These are phyloP conservation scores for Boletus rufocinnamomeus DNA, from an alignment of 768 basidiomycete genomes.

Conservation along the genomic window DNA sequence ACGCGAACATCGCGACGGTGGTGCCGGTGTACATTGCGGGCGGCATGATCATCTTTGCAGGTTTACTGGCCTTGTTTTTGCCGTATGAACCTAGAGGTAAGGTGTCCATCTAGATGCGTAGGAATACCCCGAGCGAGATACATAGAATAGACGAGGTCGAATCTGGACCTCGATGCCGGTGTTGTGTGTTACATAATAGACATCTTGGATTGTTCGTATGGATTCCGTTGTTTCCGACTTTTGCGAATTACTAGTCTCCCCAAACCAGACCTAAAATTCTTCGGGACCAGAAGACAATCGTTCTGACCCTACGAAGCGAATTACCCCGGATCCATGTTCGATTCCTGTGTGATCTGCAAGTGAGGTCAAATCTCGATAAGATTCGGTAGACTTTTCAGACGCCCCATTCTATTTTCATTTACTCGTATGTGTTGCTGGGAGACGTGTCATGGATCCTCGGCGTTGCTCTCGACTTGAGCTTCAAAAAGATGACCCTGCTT, in stretches of 20 bases:
- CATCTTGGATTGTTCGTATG: neutral
- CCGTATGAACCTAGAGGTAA: constrained; percentile 79
- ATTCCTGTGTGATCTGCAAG: neutral
- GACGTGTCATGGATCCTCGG: neutral
- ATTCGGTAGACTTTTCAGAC: neutral
- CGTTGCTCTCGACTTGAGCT: neutral
- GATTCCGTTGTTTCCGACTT: neutral
- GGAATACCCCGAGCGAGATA: neutral
- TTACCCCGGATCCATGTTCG: neutral
- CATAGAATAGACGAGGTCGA: neutral
- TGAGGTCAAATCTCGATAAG: neutral
- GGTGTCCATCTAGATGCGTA: constrained; percentile 54
- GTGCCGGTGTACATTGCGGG: constrained; percentile 76
- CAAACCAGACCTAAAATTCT: too few relatives aligned
- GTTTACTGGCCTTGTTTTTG: constrained; percentile 58
- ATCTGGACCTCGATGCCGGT: neutral
- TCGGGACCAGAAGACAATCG: too few relatives aligned
- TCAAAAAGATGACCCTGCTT: too few relatives aligned
- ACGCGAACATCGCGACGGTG: constrained; percentile 61
- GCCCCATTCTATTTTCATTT: neutral
- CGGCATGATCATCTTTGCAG: constrained; percentile 60
- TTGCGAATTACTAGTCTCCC: neutral
- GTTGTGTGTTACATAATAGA: neutral
- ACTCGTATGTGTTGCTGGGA: neutral
- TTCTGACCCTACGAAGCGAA: too few relatives aligned